phyloP scores from a whole-genome alignment of 176 grass and related monocot species.

The Olyra latifolia region DNA sequence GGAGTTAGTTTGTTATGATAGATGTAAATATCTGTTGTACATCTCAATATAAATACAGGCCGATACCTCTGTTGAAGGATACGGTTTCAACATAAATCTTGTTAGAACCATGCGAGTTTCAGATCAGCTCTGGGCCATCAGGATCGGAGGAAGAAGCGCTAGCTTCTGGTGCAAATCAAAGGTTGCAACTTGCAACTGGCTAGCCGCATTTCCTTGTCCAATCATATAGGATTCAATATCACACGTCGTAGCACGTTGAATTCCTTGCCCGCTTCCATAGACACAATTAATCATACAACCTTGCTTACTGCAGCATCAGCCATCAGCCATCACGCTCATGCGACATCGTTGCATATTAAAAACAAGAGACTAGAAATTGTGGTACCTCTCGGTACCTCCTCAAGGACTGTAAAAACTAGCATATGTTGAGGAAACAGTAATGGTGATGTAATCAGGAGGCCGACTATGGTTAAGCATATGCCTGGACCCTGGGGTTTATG shows the following conservation, averaged over 20 bases:
- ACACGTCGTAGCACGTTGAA: slow-evolving; percentile 4
- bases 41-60: too few species aligned
- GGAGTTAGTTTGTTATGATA: too few species aligned
- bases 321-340: not conserved
- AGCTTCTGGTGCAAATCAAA: not conserved
- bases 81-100: too few species aligned
- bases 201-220: not conserved
- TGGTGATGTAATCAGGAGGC: slow-evolving; percentile 10
- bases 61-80: too few species aligned
- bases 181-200: not conserved
- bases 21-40: too few species aligned
- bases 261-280: slow-evolving; percentile 12
- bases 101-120: not conserved
- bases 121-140: not conserved
- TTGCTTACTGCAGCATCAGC: slow-evolving; percentile 8
- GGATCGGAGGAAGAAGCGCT: not conserved
- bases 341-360: slow-evolving; percentile 8
- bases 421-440: not conserved
- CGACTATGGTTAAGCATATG: slow-evolving; percentile 19
- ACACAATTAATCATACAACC: slow-evolving; percentile 28
- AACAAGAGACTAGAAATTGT: too few species aligned
- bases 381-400: too few species aligned
- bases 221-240: not conserved
- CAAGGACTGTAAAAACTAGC: too few species aligned
- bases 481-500: slow-evolving; percentile 15